Evolutionary conservation across 139 green algal species (phyloP), one percentile per base, ranked within the genome.

Genomic region (Pleodorina starrii): DNA sequence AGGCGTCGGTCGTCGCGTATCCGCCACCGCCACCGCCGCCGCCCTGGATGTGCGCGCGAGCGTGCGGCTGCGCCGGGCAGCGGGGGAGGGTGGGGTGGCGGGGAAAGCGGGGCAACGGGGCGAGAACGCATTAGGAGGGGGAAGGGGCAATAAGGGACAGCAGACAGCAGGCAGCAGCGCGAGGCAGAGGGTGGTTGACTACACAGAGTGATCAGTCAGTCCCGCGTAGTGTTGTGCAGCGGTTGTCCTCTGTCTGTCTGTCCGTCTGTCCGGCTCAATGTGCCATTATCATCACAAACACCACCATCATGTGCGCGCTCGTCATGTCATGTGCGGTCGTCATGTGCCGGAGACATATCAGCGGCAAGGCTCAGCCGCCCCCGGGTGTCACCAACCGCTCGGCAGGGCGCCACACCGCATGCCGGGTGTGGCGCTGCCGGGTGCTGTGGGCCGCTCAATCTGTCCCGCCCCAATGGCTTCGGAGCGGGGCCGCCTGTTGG

Each of bases 301-400:
- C n/a, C n/a, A n/a, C n/a, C n/a, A n/a, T n/a, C n/a, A n/a, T n/a
- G n/a, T n/a, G n/a, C n/a, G n/a, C n/a, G n/a, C n/a, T n/a, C n/a
- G n/a, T n/a, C n/a, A n/a, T n/a, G n/a, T n/a, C n/a, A 77, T 84
- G 76, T 84, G n/a, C n/a, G 76, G 76, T 12, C 76, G 76, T 32
- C 76, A 84, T 84, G 76, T 84, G 76, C 46, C 76, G 76, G 76
- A 12, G 27, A 66, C 21, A 66, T 32, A 66, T 2, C 27, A 17
- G 43, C 23, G 14, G 44, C 44, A 57, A 32, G 12, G 27, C 74
- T 84, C 76, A 25, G 48, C 21, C 32, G 12, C 46, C 29, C 48
- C 76, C 76, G 76, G 76, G 76, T 84, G 46, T 84, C 19, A 84
- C 27, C 76, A n/a, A 46, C 76, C 76, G 48, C 44, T 25, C 1